These are phyloP conservation scores for Glutinoglossum americanum DNA, from an alignment of 495 filamentous ascomycete genomes.

Conservation along the genomic window DNA sequence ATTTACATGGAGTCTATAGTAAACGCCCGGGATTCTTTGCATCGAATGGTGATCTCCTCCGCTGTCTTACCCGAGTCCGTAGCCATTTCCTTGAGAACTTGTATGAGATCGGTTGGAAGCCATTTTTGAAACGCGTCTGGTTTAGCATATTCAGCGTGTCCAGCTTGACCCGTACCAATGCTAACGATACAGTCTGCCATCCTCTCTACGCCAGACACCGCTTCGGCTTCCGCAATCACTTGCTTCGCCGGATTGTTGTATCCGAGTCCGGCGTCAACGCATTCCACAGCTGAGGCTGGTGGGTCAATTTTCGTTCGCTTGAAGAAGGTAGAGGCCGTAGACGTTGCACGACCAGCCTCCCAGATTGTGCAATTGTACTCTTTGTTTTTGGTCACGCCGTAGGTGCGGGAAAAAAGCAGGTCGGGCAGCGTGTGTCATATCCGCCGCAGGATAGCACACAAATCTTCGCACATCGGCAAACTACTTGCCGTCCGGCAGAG, in stretches of 20 bases:
- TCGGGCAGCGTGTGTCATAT: background rate
- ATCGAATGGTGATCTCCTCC: background rate
- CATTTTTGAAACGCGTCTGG: background rate
- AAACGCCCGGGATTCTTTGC: too few relatives aligned
- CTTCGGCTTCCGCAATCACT: background rate
- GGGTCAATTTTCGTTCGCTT: background rate
- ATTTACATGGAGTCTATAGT: slow-evolving; percentile 1
- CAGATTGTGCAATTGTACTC: background rate
- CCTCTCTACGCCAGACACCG: background rate
- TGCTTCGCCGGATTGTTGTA: background rate
- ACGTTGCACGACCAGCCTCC: slow-evolving; percentile 4
- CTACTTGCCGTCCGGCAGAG: too few relatives aligned
- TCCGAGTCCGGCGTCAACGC: background rate
- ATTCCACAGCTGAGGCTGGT: background rate
- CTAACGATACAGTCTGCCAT: background rate
- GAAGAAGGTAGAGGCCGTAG: slow-evolving; percentile 5
- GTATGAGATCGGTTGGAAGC: background rate
- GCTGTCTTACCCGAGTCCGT: background rate
- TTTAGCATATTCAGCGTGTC: background rate
- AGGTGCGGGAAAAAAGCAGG: too few relatives aligned
- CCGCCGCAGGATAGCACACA: background rate
- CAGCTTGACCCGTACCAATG: background rate
- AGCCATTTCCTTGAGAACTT: background rate
- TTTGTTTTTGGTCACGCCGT: background rate
- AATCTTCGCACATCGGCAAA: too few relatives aligned